Evolutionary conservation across 495 filamentous ascomycete species (phyloP).

Genomic region (Tuber magnatum): DNA sequence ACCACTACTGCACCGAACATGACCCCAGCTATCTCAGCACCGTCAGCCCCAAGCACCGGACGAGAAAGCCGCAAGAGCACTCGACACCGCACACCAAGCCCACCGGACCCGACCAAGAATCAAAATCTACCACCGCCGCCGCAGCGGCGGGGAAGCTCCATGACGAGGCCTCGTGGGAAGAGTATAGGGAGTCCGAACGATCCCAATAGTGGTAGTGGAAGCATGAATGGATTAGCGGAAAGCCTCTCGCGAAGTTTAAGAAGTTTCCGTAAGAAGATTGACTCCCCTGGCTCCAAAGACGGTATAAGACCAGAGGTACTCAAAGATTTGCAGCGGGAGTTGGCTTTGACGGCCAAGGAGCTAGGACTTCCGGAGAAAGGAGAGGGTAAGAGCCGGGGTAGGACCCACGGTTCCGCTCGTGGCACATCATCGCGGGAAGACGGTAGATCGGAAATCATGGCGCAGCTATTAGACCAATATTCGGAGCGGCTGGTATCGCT

Average conservation of each 20-base stretch:
- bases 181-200: conserved; percentile 30
- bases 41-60: conserved; percentile 30
- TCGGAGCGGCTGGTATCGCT: conserved; percentile 61
- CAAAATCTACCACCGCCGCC: conserved; percentile 18
- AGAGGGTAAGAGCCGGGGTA: conserved; percentile 56
- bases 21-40: not conserved
- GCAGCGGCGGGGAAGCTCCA: conserved; percentile 27
- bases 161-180: conserved; percentile 34
- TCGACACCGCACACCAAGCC: conserved; percentile 47
- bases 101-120: conserved; percentile 35
- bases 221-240: conserved; percentile 37
- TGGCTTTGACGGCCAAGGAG: conserved; percentile 65
- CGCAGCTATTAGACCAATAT: conserved; percentile 61
- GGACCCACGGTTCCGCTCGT: conserved; percentile 64
- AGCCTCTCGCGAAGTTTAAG: conserved; percentile 48
- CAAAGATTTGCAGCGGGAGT: conserved; percentile 70
- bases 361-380: conserved; percentile 46
- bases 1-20: not conserved
- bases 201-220: conserved; percentile 10
- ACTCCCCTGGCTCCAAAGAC: conserved; percentile 48
- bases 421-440: conserved; percentile 63
- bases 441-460: conserved; percentile 56
- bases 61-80: conserved; percentile 36
- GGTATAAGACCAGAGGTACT: conserved; percentile 58
- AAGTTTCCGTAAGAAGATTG: conserved; percentile 74